Evolutionary conservation across 2,329 filamentous ascomycete genomes (phyloP), one percentile per base, ranked within the genome.

Genomic region (Pseudogymnoascus sp.): DNA sequence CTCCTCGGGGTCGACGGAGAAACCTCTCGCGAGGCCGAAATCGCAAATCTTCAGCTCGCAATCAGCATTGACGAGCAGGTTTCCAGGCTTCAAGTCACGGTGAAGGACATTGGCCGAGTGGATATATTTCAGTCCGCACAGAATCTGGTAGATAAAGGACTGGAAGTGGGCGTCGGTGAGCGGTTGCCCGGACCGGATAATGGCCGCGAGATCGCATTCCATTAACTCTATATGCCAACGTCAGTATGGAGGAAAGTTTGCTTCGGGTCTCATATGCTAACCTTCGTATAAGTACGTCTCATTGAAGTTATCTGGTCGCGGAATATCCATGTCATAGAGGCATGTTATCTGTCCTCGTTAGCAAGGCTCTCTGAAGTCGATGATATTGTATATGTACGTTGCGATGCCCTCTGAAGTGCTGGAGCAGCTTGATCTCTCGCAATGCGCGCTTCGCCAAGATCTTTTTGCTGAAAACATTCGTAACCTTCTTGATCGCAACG

Each of bases 391-490:
- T 53, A 79, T 86, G 78, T 80, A 92, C 89, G 76, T 93, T 93
- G 72, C 90, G 88, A 73, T 93, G 90, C 61, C 90, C 90, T 72
- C 95, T 86, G 81, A 99, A 99, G 78, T 99, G 95, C 81, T 98
- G 93, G 68, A 99, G 83, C 70, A 99, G 85, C 85, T 98, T 99
- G 79, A 99, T 98, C 81, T 99, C 95, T 77, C 95, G 88, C 82
- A 99, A 79, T 60, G 95, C 95, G 74, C 95, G 90, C 87, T 99
- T 99, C 72, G 95, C 95, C 69, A 99, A 84, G 71, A 99, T 99
- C 86, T 98, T 98, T 82, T 99, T 99, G 84, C 92, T 97, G 79
- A 99, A 99, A 72, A 99, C 93, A 89, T 99, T 99, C 81, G 95
- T 99, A 76, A 99, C 91, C 80, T 99, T 99, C 80, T 99, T 99